These are phyloP conservation scores for Sporothrix humicola DNA, from an alignment of 2,329 filamentous ascomycete species.

Conservation along the genomic window DNA sequence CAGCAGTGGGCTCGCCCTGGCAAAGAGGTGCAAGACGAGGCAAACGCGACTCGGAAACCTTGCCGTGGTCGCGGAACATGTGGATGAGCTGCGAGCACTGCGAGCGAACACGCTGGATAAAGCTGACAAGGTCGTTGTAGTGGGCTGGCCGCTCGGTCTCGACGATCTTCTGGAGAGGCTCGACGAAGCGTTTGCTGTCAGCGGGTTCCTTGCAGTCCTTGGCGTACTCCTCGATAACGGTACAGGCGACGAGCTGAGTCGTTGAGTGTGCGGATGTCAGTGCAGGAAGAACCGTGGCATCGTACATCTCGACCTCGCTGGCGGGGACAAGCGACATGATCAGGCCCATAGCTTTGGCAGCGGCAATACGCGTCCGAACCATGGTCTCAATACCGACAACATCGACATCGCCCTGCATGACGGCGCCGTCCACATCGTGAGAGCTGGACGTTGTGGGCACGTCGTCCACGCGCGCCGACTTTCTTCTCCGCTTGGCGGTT, in stretches of 20 bases:
- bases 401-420: constrained; percentile 97
- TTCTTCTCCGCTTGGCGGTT: constrained; percentile 76
- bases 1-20: constrained; percentile 89
- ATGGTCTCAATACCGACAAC: constrained; percentile 88
- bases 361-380: constrained; percentile 85
- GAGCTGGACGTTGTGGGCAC: constrained; percentile 65
- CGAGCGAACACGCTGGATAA: constrained; percentile 84
- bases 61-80: constrained; percentile 88
- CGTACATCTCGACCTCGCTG: constrained; percentile 66
- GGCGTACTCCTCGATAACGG: constrained; percentile 88
- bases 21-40: constrained; percentile 87
- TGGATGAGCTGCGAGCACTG: constrained; percentile 91
- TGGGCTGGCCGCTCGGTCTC: constrained; percentile 80
- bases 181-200: constrained; percentile 64
- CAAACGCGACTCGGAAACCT: constrained; percentile 75
- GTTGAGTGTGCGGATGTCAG: constrained; percentile 79
- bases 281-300: constrained; percentile 66
- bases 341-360: constrained; percentile 83
- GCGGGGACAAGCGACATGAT: constrained; percentile 79
- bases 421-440: constrained; percentile 96
- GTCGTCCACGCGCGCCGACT: constrained; percentile 82
- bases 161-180: constrained; percentile 73
- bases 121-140: constrained; percentile 90
- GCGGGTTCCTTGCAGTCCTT: constrained; percentile 58
- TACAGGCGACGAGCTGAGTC: constrained; percentile 81